phyloP scores from a whole-genome alignment of 805 yeast species.

The Grigorovia humatica region DNA sequence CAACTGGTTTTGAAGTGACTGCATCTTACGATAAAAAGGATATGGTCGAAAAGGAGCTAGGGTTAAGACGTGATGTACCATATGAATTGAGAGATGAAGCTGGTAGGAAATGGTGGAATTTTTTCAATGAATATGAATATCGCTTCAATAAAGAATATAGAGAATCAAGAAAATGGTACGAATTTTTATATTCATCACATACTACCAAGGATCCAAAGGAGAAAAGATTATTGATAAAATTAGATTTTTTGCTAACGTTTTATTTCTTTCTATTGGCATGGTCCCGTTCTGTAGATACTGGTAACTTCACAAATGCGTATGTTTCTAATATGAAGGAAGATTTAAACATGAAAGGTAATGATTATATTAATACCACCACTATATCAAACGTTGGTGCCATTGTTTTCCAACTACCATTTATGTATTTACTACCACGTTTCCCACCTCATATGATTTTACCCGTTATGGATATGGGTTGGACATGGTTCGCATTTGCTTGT shows the following conservation, averaged over 20 bases:
- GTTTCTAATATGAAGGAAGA: slow-evolving; percentile 54
- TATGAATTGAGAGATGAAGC: slow-evolving; percentile 33
- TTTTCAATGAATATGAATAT: slow-evolving; percentile 44
- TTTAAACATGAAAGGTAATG: slow-evolving; percentile 50
- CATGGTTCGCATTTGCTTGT: slow-evolving; percentile 49
- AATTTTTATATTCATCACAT: slow-evolving; percentile 28
- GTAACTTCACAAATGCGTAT: slow-evolving; percentile 56
- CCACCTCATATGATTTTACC: slow-evolving; percentile 44
- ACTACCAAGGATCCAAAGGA: slow-evolving; percentile 34
- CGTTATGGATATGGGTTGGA: slow-evolving; percentile 55
- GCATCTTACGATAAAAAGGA: not conserved
- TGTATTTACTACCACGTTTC: slow-evolving; percentile 45
- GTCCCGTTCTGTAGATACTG: slow-evolving; percentile 55
- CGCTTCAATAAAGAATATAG: slow-evolving; percentile 29
- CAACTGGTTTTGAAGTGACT: not conserved
- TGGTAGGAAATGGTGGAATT: slow-evolving; percentile 35
- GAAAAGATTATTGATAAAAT: slow-evolving; percentile 37
- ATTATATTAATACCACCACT: slow-evolving; percentile 49
- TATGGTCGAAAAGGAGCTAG: not conserved
- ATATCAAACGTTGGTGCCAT: slow-evolving; percentile 52
- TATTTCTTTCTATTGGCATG: slow-evolving; percentile 54
- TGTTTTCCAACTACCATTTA: slow-evolving; percentile 56
- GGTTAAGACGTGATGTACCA: slow-evolving; percentile 24
- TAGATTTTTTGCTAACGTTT: slow-evolving; percentile 46
- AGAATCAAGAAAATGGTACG: slow-evolving; percentile 26